phyloP scores from a whole-genome alignment of 140 eudicot species.

The Bidens hawaiensis region DNA sequence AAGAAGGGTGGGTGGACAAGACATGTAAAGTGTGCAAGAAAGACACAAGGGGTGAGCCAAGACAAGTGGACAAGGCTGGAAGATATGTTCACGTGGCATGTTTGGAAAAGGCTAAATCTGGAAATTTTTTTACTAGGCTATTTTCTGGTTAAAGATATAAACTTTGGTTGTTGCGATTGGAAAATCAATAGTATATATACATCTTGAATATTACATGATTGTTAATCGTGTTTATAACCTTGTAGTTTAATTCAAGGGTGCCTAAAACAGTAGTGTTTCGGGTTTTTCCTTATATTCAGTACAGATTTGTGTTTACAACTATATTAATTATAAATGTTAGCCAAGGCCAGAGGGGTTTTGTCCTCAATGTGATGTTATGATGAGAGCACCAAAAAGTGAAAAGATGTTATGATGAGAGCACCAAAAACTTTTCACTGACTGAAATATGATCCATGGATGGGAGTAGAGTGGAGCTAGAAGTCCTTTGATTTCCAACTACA shows the following conservation, averaged over 20 bases:
- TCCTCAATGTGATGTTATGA: background rate
- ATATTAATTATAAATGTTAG: background rate
- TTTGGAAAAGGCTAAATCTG: constrained; percentile 53
- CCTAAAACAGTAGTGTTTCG: background rate
- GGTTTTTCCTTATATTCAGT: background rate
- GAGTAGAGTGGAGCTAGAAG: background rate
- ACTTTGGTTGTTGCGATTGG: background rate
- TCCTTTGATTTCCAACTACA: too few species aligned
- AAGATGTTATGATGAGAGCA: background rate
- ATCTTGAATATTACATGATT: constrained; percentile 1
- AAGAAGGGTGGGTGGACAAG: constrained; percentile 99
- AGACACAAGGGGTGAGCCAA: constrained; percentile 78
- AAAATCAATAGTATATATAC: background rate
- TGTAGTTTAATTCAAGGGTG: background rate
- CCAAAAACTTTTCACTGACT: background rate
- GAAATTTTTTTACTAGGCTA: constrained; percentile 83
- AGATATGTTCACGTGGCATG: constrained; percentile 91
- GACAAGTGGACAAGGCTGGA: constrained; percentile 82
- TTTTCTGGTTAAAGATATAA: constrained; percentile 42
- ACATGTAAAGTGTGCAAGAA: constrained; percentile 96
- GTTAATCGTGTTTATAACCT: background rate
- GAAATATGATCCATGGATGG: background rate
- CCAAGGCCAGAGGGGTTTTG: background rate
- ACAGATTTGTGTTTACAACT: background rate
- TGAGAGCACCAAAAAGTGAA: too few species aligned